Conservation (phyloP, 306 rosid genomes). For the Cicer cuneatum region DNA sequence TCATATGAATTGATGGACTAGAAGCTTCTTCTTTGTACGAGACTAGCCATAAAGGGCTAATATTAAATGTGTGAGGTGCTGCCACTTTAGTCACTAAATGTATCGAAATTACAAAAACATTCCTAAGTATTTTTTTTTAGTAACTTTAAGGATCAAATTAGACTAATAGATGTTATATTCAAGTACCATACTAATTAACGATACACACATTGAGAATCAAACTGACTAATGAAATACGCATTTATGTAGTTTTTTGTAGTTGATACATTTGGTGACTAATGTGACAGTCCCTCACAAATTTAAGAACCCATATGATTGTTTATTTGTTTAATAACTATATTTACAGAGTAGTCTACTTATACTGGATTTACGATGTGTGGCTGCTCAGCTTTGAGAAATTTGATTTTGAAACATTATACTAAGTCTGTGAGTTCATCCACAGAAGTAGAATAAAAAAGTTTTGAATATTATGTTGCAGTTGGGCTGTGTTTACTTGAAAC, state of each 20-base stretch:
- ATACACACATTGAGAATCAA: too few species aligned
- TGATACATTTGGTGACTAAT: too few species aligned
- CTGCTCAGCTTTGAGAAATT: background rate
- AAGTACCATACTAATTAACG: too few species aligned
- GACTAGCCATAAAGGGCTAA: background rate
- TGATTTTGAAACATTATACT: background rate
- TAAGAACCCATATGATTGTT: too few species aligned
- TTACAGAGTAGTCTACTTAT: background rate
- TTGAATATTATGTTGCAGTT: constrained; percentile 20
- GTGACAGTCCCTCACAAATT: too few species aligned
- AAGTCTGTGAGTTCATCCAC: background rate
- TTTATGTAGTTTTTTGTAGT: too few species aligned
- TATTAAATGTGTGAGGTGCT: background rate
- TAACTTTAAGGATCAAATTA: too few species aligned
- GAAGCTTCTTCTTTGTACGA: background rate
- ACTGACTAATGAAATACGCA: too few species aligned
- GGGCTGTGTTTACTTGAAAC: constrained; percentile 17
- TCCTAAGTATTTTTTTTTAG: too few species aligned
- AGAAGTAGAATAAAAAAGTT: background rate
- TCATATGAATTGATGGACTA: constrained; percentile 22
- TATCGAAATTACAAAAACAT: too few species aligned
- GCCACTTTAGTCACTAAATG: too few species aligned
- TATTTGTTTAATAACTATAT: background rate
- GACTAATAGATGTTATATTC: too few species aligned
- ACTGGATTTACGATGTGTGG: background rate